Percentiles rank a stretch among this genome's conserved stretches.
Evolutionary conservation across 768 basidiomycete species (phyloP).

Genomic region (Hygrocybe coccinea): DNA sequence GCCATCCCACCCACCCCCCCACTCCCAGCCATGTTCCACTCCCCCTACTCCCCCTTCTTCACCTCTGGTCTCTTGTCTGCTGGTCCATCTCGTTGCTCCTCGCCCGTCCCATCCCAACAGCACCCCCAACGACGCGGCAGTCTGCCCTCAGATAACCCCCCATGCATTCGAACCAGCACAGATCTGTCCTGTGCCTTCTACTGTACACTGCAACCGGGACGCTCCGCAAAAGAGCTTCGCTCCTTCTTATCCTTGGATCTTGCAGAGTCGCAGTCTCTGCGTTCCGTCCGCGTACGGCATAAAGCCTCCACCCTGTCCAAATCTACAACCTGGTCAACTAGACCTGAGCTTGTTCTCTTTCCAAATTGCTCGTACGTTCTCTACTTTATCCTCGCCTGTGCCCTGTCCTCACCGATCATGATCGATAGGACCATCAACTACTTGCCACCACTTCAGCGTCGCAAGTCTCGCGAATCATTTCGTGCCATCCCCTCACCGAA

Average conservation of each 20-base stretch:
- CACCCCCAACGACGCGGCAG: slow-evolving; percentile 29
- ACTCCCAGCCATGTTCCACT: slow-evolving; percentile 34
- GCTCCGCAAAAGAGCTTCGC: slow-evolving; percentile 38
- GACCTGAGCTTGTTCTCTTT: neutral
- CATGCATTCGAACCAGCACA: slow-evolving; percentile 15
- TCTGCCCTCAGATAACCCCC: slow-evolving; percentile 31
- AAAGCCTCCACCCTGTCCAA: slow-evolving; percentile 16
- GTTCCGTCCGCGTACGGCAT: slow-evolving; percentile 34
- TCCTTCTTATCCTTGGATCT: slow-evolving; percentile 70
- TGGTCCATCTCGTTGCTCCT: slow-evolving; percentile 16
- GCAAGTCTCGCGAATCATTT: neutral
- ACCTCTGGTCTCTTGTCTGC: slow-evolving; percentile 53
- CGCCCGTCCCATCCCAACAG: neutral
- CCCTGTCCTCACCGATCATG: neutral
- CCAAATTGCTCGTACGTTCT: neutral
- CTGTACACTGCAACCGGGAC: slow-evolving; percentile 42
- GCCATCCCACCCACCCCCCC: slow-evolving; percentile 2
- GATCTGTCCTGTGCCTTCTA: slow-evolving; percentile 42
- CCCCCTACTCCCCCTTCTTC: slow-evolving; percentile 61
- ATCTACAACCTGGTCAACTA: neutral
- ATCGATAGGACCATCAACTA: neutral
- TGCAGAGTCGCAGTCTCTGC: slow-evolving; percentile 46
- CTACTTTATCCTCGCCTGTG: slow-evolving; percentile 2
- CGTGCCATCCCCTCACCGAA: slow-evolving; percentile 15
- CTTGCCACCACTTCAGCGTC: neutral